Conservation (phyloP, 768 basidiomycete species). For the Leccinellum luteum region DNA sequence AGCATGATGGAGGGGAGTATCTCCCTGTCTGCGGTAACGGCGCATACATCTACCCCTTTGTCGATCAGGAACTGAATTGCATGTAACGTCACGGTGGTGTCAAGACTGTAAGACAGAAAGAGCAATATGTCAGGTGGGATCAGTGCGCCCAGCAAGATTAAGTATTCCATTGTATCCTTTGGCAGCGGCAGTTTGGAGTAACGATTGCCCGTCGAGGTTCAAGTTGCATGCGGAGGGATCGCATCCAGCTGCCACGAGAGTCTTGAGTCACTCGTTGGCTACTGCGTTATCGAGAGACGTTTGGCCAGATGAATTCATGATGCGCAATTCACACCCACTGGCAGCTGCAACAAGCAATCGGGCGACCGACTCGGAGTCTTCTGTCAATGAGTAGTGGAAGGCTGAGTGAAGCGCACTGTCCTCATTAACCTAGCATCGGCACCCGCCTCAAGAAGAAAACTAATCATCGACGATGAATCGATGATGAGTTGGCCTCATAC, state of each 20-base stretch:
- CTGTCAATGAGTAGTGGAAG: background rate
- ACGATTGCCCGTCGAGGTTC: background rate
- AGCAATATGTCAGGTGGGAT: background rate
- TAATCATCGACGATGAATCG: background rate
- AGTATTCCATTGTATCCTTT: background rate
- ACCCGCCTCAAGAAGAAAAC: background rate
- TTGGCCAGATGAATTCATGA: background rate
- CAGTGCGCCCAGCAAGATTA: background rate
- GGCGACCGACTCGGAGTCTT: too few species aligned
- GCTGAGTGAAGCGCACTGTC: background rate
- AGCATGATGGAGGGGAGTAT: too few species aligned
- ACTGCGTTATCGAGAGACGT: background rate
- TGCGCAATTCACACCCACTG: background rate
- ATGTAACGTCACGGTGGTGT: background rate
- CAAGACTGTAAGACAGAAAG: background rate
- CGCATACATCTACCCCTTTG: background rate
- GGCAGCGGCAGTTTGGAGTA: fast-evolving
- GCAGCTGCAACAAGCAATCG: background rate
- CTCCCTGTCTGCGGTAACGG: background rate
- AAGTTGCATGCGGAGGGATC: background rate
- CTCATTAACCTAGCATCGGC: background rate
- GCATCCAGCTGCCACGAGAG: background rate
- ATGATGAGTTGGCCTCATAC: too few species aligned
- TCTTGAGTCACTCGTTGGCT: too few species aligned
- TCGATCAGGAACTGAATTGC: background rate